These are phyloP conservation scores for Sclerotinia trifoliorum DNA, from an alignment of 2,329 filamentous ascomycete genomes.

Conservation along the genomic window DNA sequence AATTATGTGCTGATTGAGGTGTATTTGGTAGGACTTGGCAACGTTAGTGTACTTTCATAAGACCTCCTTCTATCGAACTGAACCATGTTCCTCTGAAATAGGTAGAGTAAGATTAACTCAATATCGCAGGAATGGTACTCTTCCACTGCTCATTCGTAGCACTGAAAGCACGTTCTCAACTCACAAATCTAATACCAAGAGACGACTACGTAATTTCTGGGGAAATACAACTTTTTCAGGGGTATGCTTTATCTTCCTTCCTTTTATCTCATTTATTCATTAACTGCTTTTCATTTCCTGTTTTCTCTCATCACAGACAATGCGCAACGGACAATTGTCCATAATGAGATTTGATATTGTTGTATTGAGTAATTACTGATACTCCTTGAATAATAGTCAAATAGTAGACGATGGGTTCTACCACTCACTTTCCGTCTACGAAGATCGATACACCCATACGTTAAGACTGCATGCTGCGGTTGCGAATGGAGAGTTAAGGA, in stretches of 20 bases:
- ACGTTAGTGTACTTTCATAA: constrained; percentile 4
- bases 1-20: neutral
- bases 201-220: constrained; percentile 49
- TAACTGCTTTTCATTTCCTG: neutral
- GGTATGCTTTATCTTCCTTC: constrained; percentile 44
- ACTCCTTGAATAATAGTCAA: constrained; percentile 43
- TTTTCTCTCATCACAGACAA: no score
- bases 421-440: constrained; percentile 54
- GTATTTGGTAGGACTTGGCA: constrained; percentile 18
- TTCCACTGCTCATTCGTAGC: constrained; percentile 59
- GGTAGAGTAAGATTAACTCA: neutral
- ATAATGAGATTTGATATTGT: neutral
- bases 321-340: neutral
- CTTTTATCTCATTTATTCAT: neutral
- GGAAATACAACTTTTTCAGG: constrained; percentile 56
- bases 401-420: constrained; percentile 56
- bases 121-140: constrained; percentile 53
- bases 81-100: neutral
- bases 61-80: neutral
- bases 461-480: constrained; percentile 57
- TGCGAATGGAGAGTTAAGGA: constrained; percentile 52
- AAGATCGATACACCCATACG: constrained; percentile 50
- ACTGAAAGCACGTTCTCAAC: constrained; percentile 52
- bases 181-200: constrained; percentile 47
- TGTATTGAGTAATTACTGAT: neutral